phyloP scores from a whole-genome alignment of 2,329 filamentous ascomycete genomes.

The Claviceps quebecensis region DNA sequence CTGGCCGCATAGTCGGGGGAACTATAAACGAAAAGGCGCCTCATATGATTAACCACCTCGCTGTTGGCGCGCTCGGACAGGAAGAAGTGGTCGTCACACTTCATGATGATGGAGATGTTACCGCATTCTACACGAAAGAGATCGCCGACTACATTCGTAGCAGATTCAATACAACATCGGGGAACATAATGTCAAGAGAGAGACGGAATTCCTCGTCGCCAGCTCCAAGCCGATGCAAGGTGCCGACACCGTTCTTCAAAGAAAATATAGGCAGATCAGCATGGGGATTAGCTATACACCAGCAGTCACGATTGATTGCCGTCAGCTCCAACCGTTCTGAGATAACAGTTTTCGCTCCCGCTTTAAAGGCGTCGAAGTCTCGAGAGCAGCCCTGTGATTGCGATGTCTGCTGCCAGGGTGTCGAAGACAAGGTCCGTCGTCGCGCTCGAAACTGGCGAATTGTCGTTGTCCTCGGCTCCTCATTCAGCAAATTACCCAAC shows the following conservation, averaged over 20 bases:
- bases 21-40: slow-evolving; percentile 35
- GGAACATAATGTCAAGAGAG: slow-evolving; percentile 3
- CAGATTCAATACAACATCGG: slow-evolving; percentile 2
- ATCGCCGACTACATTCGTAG: slow-evolving; percentile 31
- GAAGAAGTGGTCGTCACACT: slow-evolving; percentile 54
- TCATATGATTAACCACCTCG: slow-evolving; percentile 56
- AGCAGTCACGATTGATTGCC: slow-evolving; percentile 69
- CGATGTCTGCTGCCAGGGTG: slow-evolving; percentile 1
- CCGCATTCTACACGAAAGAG: slow-evolving; percentile 50
- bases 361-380: slow-evolving; percentile 13
- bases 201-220: neutral
- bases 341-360: slow-evolving; percentile 39
- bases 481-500: slow-evolving; percentile 36
- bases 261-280: slow-evolving; percentile 66
- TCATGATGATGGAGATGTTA: slow-evolving; percentile 64
- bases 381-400: slow-evolving; percentile 4
- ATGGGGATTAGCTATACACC: slow-evolving; percentile 80
- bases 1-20: slow-evolving; percentile 29
- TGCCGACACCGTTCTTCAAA: slow-evolving; percentile 47
- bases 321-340: slow-evolving; percentile 61
- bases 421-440: slow-evolving; percentile 22
- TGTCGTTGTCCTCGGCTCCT: slow-evolving; percentile 25
- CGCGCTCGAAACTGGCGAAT: slow-evolving; percentile 37
- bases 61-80: slow-evolving; percentile 53
- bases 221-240: slow-evolving; percentile 2